phyloP scores from a whole-genome alignment of 1,284 basidiomycete genomes.

The Trichosporon inkin region DNA sequence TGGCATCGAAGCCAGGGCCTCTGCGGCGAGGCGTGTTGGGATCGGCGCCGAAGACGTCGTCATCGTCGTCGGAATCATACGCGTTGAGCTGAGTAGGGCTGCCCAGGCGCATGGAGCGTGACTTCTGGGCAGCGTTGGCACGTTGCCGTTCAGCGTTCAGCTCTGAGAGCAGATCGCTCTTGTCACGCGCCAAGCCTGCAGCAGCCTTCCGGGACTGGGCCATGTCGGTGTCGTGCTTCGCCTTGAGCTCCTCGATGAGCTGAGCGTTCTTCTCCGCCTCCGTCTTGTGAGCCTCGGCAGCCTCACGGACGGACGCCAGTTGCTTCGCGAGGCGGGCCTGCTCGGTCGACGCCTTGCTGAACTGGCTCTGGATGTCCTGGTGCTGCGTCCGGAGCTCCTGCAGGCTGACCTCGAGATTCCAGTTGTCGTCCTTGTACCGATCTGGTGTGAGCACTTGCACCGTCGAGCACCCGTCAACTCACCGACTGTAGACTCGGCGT shows the following conservation, averaged over 20 bases:
- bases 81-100: slow-evolving; percentile 53
- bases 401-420: slow-evolving; percentile 90
- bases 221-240: slow-evolving; percentile 85
- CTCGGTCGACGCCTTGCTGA: slow-evolving; percentile 72
- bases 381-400: slow-evolving; percentile 79
- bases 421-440: slow-evolving; percentile 95
- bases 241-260: slow-evolving; percentile 68
- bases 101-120: slow-evolving; percentile 32
- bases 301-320: slow-evolving; percentile 68
- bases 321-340: slow-evolving; percentile 73
- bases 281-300: slow-evolving; percentile 77
- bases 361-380: slow-evolving; percentile 61
- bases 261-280: slow-evolving; percentile 72
- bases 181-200: slow-evolving; percentile 83
- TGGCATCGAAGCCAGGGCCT: slow-evolving; percentile 59
- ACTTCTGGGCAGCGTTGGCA: slow-evolving; percentile 34
- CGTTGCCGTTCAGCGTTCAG: slow-evolving; percentile 65
- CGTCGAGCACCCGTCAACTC: slow-evolving; percentile 30
- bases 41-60: slow-evolving; percentile 60
- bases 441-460: slow-evolving; percentile 35
- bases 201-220: slow-evolving; percentile 82
- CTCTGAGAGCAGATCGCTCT: slow-evolving; percentile 78
- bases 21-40: slow-evolving; percentile 60
- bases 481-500: slow-evolving; percentile 76
- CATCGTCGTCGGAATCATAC: slow-evolving; percentile 59